Percentiles rank a stretch among this genome's conserved stretches.
phyloP scores from a whole-genome alignment of 2,329 filamentous ascomycete species.

The Apiospora kogelbergensis region DNA sequence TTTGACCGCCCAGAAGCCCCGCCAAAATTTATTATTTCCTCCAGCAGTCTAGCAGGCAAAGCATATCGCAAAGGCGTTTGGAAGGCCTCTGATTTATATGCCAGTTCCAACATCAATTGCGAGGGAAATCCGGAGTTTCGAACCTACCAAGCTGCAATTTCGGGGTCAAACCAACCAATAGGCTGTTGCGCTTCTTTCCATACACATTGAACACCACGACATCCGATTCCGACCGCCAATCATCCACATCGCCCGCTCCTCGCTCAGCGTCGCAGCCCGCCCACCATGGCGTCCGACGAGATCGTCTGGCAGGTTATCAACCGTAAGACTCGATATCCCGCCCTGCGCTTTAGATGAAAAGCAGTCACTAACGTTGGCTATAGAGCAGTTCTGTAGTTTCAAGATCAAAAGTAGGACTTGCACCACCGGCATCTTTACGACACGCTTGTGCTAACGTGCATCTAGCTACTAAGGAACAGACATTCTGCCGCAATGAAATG shows the following conservation, averaged over 20 bases:
- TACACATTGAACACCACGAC: background rate
- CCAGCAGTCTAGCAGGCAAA: background rate
- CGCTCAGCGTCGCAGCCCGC: background rate
- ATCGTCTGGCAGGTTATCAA: conserved; percentile 98
- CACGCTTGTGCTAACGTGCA: conserved; percentile 26
- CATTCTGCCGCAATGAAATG: conserved; percentile 94
- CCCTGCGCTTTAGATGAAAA: no score
- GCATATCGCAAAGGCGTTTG: background rate
- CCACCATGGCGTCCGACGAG: conserved; percentile 83
- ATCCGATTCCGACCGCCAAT: background rate
- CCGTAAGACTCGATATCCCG: conserved; percentile 51
- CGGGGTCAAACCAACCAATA: background rate
- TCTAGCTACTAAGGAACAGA: conserved; percentile 79
- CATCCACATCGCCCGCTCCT: background rate
- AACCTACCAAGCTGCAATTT: background rate
- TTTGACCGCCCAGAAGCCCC: conserved; percentile 11
- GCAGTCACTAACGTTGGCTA: conserved; percentile 65
- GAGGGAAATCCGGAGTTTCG: background rate
- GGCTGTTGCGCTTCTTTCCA: background rate
- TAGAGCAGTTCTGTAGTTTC: conserved; percentile 84
- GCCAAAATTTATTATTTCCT: conserved; percentile 11
- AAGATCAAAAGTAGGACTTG: conserved; percentile 67
- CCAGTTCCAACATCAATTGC: background rate
- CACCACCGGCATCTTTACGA: background rate
- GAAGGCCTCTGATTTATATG: background rate